Evolutionary conservation across 257 asterid species (phyloP).

Genomic region (Salvia rosmarinus): DNA sequence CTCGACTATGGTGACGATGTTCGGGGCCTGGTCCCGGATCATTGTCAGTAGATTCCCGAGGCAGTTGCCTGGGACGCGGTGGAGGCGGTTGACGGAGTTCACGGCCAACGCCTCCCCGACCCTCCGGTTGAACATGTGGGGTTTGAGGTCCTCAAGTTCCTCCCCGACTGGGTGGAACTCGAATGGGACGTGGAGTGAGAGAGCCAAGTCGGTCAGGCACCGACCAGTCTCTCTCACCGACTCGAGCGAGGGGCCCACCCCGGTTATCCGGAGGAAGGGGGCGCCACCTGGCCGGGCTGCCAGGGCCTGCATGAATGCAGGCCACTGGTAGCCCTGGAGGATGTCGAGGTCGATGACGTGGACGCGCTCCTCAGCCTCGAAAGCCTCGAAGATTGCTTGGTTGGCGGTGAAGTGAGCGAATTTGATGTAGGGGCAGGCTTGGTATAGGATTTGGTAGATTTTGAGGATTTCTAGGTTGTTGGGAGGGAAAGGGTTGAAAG

Average conservation of each 20-base stretch:
- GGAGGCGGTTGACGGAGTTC: constrained; percentile 74
- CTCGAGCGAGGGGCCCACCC: constrained; percentile 73
- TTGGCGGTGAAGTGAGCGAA: constrained; percentile 89
- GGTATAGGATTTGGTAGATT: constrained; percentile 82
- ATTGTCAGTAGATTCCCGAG: constrained; percentile 60
- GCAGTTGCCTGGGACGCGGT: constrained; percentile 60
- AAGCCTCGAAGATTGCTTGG: constrained; percentile 86
- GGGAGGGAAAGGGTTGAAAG: constrained; percentile 73
- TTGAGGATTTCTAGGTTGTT: constrained; percentile 76
- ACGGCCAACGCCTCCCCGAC: constrained; percentile 90
- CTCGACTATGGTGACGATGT: constrained; percentile 84
- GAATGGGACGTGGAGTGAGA: constrained; percentile 76
- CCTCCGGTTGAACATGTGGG: constrained; percentile 77
- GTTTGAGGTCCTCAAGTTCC: constrained; percentile 69
- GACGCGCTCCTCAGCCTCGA: constrained; percentile 70
- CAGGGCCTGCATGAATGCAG: constrained; percentile 89
- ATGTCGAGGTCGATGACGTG: constrained; percentile 86
- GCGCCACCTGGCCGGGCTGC: constrained; percentile 88
- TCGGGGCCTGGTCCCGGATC: constrained; percentile 83
- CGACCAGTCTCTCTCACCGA: constrained; percentile 70
- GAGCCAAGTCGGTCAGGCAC: constrained; percentile 67
- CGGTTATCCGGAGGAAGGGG: constrained; percentile 77
- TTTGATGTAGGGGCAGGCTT: constrained; percentile 85
- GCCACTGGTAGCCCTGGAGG: constrained; percentile 93
- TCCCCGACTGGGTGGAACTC: constrained; percentile 81